A percentile compares a stretch with the other conserved stretches of the same genome.
These are phyloP conservation scores for Ascochyta clinopodiicola DNA, from an alignment of 2,329 filamentous ascomycete genomes.

Conservation along the genomic window DNA sequence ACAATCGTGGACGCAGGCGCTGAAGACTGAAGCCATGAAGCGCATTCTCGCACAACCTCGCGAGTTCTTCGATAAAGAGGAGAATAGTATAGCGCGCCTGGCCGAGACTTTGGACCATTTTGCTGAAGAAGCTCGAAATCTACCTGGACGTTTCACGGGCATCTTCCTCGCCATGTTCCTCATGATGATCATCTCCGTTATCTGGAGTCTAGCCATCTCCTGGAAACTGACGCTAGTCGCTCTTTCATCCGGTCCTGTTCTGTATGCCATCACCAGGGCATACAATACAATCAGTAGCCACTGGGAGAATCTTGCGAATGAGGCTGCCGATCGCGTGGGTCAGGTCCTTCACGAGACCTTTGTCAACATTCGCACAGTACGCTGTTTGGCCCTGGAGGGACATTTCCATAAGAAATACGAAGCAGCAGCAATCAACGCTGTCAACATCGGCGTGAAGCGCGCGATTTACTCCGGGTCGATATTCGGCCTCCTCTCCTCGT, in stretches of 20 bases:
- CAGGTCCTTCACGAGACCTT: constrained; percentile 77
- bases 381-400: constrained; percentile 73
- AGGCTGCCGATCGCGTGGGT: constrained; percentile 65
- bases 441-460: constrained; percentile 68
- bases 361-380: constrained; percentile 78
- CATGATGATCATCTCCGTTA: constrained; percentile 72
- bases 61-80: constrained; percentile 76
- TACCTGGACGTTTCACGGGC: constrained; percentile 79
- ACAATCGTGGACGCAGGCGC: constrained; percentile 76
- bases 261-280: constrained; percentile 69
- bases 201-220: constrained; percentile 75
- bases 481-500: constrained; percentile 78
- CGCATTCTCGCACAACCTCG: constrained; percentile 77
- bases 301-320: constrained; percentile 75
- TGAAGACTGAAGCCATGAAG: constrained; percentile 72
- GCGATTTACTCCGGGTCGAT: constrained; percentile 72
- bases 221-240: constrained; percentile 85
- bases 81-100: constrained; percentile 69
- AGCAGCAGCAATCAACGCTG: constrained; percentile 58
- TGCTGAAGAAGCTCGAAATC: constrained; percentile 84
- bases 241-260: constrained; percentile 70
- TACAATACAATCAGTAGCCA: constrained; percentile 70
- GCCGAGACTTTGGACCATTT: constrained; percentile 78
- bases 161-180: constrained; percentile 69
- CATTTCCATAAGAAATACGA: constrained; percentile 73